Evolutionary conservation across 148 eudicot species (phyloP), one percentile per base, ranked within the genome.

Genomic region (Vaccinium vitisidaea): DNA sequence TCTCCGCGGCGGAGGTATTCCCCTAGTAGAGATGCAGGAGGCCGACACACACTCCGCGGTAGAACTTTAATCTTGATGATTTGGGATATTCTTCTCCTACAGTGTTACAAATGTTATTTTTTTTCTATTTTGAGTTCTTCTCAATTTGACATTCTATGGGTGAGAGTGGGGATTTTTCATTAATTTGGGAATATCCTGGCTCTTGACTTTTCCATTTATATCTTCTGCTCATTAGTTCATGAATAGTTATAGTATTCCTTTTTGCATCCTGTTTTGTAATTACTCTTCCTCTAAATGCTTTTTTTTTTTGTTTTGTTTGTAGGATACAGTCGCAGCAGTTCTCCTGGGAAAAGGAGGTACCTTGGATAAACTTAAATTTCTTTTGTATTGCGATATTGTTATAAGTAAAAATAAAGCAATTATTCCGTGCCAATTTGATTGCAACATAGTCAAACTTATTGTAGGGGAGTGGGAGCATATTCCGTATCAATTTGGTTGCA

Each of bases 1-100:
- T 97, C 99, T 86, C 94, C 98, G 50, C 82, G 59, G 61, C 90
- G 82, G 58, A 91, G 90, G 84, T 89, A 87, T 82, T 93, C 97
- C 80, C 93, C 94, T 15, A 90, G 75, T 82, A 89, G 92, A 88
- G 94, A 93, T 80, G 85, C 86, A 58, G 91, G 90, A 83, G 89
- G 76, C 54, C 88, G 88, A 79, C 92, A 82, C 58, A 67, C 88
- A 27, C 84, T 86, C 71, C 92, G 86, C 79, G 94, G 98, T 94
- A 89, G 92, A 82, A 75, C 75, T 86, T 71, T 39, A 16, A 54
- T 82, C 74, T 79, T 82, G 85, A 3, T 59, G 54, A 63, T 69
- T 73, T 8, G 32, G 50, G 15, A 49, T 32, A 75, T 70, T 61
- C 6, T 43, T 53, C 23, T 58, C 25, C 13, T n/a, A 16, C 8